These are phyloP conservation scores for Pinus tabuliformis DNA, from an alignment of 75 land plant genomes.

Conservation along the genomic window DNA sequence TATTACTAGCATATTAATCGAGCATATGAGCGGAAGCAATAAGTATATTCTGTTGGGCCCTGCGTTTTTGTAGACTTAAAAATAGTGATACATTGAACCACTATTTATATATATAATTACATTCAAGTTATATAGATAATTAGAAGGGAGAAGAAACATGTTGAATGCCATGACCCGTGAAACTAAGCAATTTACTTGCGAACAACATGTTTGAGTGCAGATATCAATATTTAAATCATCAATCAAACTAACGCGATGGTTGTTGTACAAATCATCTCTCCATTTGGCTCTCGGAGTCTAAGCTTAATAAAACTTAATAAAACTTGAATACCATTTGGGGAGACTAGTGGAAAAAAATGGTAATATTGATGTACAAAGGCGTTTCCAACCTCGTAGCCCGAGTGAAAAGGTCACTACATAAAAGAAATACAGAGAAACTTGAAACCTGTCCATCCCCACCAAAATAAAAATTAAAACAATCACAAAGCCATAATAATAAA, in stretches of 20 bases:
- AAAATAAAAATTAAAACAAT: neutral
- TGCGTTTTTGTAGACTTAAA: too few species aligned
- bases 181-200: neutral
- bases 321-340: slow-evolving; percentile 45
- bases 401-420: neutral
- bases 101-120: too few species aligned
- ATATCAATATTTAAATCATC: neutral
- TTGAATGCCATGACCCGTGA: neutral
- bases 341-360: slow-evolving; percentile 39
- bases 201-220: neutral
- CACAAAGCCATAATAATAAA: neutral
- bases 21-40: too few species aligned
- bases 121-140: too few species aligned
- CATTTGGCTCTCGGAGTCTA: slow-evolving; percentile 34
- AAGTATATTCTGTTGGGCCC: too few species aligned
- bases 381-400: slow-evolving; percentile 32
- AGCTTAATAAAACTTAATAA: slow-evolving; percentile 39
- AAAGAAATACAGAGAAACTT: neutral
- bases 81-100: too few species aligned
- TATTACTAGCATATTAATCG: too few species aligned
- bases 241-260: slow-evolving; percentile 9
- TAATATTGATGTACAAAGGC: slow-evolving; percentile 56
- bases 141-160: too few species aligned
- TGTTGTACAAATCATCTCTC: slow-evolving; percentile 14
- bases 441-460: neutral